Evolutionary conservation across 1,284 basidiomycete genomes (phyloP), one percentile per base, ranked within the genome.

Genomic region (Ustilago vetiveriae): DNA sequence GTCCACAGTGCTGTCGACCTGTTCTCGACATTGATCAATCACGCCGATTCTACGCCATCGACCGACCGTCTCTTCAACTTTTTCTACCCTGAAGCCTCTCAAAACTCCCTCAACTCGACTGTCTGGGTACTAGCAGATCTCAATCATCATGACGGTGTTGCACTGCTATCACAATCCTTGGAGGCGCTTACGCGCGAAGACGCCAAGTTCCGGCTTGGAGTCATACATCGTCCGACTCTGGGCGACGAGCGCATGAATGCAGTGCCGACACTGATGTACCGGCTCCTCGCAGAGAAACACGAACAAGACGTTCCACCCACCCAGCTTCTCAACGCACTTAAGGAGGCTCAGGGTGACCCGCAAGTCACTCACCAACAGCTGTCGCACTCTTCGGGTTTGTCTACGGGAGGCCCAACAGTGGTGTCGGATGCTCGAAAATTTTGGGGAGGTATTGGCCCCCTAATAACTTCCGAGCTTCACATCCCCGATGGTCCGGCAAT

Each of bases 81-180:
- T 76, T 73, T 91, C 10, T 90, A 91, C 81, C 86, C 89, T 22
- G 69, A 87, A 58, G 22, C 35, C 29, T 14, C 45, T 14, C 41
- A 69, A 85, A 13, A 83, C 84, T n/a, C 30, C n/a, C 33, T 68
- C 13, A 83, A 84, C 4, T 76, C 85, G 8, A 84, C 89, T 4
- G 83, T 89, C 11, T 90, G 88, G 81, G 83, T 96, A 27, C 83
- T 96, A 5, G 90, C 89, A 1, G 91, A 97, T 81, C 84, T 97
- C 5, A 90, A 96, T 74, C 87, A 85, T 6, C 81, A 82, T 1
- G 85, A 85, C 3, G 91, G 91, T 0, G 62, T 85, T 13, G 74
- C 79, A 4, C 80, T 93, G 2, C 83, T 89, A 11, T 86, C 84
- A 42, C 88, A 89, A 52, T 88, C 89, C 0, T 80, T 96, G 13